A percentile compares a stretch with the other conserved stretches of the same genome.
phyloP scores from a whole-genome alignment of 306 rosid genomes.

The Vigna nakashimae region DNA sequence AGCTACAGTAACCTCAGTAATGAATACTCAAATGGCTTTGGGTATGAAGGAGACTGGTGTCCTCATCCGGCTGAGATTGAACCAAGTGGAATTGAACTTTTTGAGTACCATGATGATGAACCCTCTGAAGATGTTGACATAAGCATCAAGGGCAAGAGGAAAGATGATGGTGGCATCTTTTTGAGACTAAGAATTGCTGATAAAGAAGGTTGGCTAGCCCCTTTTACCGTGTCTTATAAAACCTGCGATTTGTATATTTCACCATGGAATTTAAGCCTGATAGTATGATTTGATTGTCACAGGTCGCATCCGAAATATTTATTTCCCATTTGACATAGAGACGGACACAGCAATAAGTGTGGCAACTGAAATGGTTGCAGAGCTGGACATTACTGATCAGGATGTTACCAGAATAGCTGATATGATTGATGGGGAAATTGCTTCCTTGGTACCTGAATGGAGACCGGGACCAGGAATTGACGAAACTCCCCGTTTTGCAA shows the following conservation, averaged over 20 bases:
- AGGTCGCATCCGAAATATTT: constrained; percentile 85
- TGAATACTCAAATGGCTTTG: constrained; percentile 60
- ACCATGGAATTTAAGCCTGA: constrained; percentile 25
- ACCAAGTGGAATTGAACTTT: constrained; percentile 78
- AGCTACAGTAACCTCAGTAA: constrained; percentile 57
- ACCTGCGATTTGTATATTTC: constrained; percentile 6
- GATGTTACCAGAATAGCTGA: constrained; percentile 90
- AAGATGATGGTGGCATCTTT: constrained; percentile 75
- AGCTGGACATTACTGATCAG: constrained; percentile 88
- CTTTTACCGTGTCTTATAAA: constrained; percentile 21
- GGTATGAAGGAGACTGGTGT: constrained; percentile 66
- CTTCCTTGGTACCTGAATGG: constrained; percentile 90
- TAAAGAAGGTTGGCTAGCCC: constrained; percentile 72
- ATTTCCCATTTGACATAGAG: constrained; percentile 87
- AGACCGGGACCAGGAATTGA: constrained; percentile 68
- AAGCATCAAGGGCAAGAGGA: constrained; percentile 82
- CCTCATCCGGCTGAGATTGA: constrained; percentile 63
- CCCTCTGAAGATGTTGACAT: constrained; percentile 72
- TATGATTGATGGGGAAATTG: constrained; percentile 91
- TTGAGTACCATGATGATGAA: constrained; percentile 74
- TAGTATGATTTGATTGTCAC: constrained; percentile 41
- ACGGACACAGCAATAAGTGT: constrained; percentile 90
- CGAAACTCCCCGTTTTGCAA: constrained; percentile 69
- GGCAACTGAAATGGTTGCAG: constrained; percentile 96
- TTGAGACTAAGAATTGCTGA: constrained; percentile 88